phyloP scores from a whole-genome alignment of 805 yeast genomes.

The Vanderwaltozyma verrucispora region DNA sequence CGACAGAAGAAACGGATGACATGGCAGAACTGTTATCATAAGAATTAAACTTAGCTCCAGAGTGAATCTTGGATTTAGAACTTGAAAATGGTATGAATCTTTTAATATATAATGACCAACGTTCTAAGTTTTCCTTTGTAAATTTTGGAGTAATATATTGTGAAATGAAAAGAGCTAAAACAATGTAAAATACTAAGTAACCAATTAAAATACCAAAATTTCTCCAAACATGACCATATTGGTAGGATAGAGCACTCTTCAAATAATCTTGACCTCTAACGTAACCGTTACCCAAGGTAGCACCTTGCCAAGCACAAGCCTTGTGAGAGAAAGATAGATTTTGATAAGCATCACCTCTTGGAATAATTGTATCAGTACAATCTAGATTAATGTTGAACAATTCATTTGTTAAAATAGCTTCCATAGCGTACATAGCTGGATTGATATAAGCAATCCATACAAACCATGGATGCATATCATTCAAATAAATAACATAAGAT shows the following conservation, averaged over 20 bases:
- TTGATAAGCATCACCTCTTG: conserved; percentile 47
- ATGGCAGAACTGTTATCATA: not conserved
- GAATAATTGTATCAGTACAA: conserved; percentile 47
- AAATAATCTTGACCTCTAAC: conserved; percentile 54
- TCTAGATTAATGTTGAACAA: conserved; percentile 45
- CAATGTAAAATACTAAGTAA: conserved; percentile 32
- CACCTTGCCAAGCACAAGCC: conserved; percentile 52
- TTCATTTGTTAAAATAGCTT: conserved; percentile 55
- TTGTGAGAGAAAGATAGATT: conserved; percentile 29
- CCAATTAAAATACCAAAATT: conserved; percentile 57
- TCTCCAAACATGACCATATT: conserved; percentile 61
- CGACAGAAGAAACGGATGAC: conserved; percentile 4
- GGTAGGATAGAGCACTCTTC: conserved; percentile 36
- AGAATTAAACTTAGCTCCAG: not conserved
- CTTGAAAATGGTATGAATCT: conserved; percentile 2
- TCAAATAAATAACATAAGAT: conserved; percentile 54
- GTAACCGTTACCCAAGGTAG: conserved; percentile 40
- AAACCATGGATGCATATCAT: conserved; percentile 61
- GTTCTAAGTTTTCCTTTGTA: conserved; percentile 8
- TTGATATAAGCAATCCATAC: conserved; percentile 52
- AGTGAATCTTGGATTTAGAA: not conserved
- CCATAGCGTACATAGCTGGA: conserved; percentile 51
- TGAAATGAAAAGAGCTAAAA: conserved; percentile 22
- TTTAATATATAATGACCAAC: conserved; percentile 3
- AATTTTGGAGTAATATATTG: conserved; percentile 25